These are phyloP conservation scores for Clitoria ternatea DNA, from an alignment of 306 rosid species.

Conservation along the genomic window DNA sequence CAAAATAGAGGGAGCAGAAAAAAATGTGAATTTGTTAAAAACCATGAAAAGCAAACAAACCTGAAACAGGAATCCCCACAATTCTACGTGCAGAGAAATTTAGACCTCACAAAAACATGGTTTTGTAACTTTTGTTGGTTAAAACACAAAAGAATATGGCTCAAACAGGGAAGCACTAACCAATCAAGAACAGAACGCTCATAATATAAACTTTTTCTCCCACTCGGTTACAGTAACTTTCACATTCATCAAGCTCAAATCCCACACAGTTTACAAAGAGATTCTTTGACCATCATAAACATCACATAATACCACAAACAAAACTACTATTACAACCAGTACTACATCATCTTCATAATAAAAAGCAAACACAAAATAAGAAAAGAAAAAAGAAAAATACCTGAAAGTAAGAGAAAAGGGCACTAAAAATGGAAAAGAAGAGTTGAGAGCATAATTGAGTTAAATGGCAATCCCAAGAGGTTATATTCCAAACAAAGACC, in stretches of 20 bases:
- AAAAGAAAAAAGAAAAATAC: slow-evolving; percentile 3
- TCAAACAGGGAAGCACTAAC: not conserved
- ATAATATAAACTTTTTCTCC: not conserved
- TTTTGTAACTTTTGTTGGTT: not conserved
- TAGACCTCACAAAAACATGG: not conserved
- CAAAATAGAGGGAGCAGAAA: slow-evolving; percentile 6
- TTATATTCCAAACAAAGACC: slow-evolving; percentile 44
- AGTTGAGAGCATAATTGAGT: slow-evolving; percentile 25
- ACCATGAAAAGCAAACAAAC: slow-evolving; percentile 8
- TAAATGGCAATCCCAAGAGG: slow-evolving; percentile 58
- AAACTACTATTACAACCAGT: too few species aligned
- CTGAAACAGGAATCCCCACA: not conserved
- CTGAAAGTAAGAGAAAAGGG: slow-evolving; percentile 1
- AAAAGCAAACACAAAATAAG: not conserved
- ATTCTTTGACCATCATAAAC: not conserved
- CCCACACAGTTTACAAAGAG: slow-evolving; percentile 2
- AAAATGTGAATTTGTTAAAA: not conserved
- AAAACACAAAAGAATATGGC: not conserved
- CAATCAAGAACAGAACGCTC: slow-evolving; percentile 13
- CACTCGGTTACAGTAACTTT: slow-evolving; percentile 1
- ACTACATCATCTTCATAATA: slow-evolving; percentile 8
- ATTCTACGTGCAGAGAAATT: not conserved
- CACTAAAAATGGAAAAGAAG: not conserved
- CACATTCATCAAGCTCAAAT: slow-evolving; percentile 10
- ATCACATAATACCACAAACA: slow-evolving; percentile 16